Evolutionary conservation across 106 monocot genomes (phyloP).

Genomic region (Iris macrosiphon): DNA sequence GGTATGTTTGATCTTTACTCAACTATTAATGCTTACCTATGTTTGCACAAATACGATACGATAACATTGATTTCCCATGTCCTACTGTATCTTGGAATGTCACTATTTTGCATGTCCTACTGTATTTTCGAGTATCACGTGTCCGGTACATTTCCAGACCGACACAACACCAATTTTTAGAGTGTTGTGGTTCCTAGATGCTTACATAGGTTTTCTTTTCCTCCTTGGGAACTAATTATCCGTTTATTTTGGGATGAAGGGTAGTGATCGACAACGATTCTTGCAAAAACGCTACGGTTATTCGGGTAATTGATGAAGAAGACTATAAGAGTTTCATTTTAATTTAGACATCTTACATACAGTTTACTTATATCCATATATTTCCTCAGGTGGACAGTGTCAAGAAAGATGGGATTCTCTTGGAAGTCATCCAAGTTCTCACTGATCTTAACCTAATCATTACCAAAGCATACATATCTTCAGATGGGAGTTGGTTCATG

Average conservation of each 20-base stretch:
- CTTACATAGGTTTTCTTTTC: background rate
- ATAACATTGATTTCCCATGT: no score
- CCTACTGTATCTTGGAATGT: no score
- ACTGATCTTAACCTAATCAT: conserved; percentile 48
- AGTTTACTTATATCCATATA: background rate
- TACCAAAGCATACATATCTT: conserved; percentile 50
- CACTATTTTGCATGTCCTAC: no score
- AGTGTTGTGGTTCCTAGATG: no score
- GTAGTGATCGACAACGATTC: conserved; percentile 43
- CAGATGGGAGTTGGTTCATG: conserved; percentile 67
- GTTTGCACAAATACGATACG: no score
- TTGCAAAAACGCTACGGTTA: conserved; percentile 22
- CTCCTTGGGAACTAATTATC: background rate
- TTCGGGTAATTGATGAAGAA: conserved; percentile 12
- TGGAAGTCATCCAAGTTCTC: conserved; percentile 50
- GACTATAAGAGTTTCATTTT: background rate
- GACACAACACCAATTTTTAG: no score
- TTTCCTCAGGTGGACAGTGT: conserved; percentile 39
- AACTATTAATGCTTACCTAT: no score
- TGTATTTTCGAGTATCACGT: no score
- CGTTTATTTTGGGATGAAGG: conserved; percentile 1
- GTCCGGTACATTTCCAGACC: no score
- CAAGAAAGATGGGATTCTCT: conserved; percentile 43
- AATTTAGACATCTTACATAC: background rate
- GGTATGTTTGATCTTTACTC: no score